Conservation (phyloP, 1,284 basidiomycete species). For the Pseudozyma sp. region DNA sequence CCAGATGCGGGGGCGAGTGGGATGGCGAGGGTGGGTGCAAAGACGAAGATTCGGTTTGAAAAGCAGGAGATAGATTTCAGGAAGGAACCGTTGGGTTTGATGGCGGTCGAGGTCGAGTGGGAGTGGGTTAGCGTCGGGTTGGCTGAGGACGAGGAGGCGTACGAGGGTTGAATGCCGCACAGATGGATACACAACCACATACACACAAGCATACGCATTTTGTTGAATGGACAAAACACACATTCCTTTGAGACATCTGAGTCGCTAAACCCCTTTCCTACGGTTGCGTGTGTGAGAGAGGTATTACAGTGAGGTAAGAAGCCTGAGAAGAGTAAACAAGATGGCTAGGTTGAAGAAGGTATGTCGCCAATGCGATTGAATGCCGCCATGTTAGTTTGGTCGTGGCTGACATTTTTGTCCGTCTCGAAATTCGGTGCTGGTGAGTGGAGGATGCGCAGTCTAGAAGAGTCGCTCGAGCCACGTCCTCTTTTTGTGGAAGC, state of each 20-base stretch:
- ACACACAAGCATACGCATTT: too few relatives aligned
- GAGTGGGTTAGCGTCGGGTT: conserved; percentile 58
- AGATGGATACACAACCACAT: too few relatives aligned
- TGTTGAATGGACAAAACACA: too few relatives aligned
- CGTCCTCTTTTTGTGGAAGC: background rate
- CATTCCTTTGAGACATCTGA: too few relatives aligned
- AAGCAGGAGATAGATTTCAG: conserved; percentile 67
- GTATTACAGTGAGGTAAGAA: too few relatives aligned
- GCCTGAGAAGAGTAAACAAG: too few relatives aligned
- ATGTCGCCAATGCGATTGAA: too few relatives aligned
- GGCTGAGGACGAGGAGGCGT: conserved; percentile 14
- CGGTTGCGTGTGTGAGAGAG: too few relatives aligned
- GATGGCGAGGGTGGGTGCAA: conserved; percentile 15
- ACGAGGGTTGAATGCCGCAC: conserved; percentile 1
- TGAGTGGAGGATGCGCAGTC: conserved; percentile 18
- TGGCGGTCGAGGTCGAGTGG: conserved; percentile 64
- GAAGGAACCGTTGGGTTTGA: conserved; percentile 64
- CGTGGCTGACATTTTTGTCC: too few relatives aligned
- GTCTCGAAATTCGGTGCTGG: background rate
- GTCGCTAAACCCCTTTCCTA: too few relatives aligned
- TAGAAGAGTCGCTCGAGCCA: conserved; percentile 25
- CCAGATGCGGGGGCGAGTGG: conserved; percentile 22
- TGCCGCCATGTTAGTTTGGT: too few relatives aligned
- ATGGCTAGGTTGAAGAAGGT: too few relatives aligned
- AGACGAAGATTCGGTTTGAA: conserved; percentile 42